Evolutionary conservation across 768 basidiomycete genomes (phyloP), one percentile per base, ranked within the genome.

Genomic region (Calvatia gigantea): DNA sequence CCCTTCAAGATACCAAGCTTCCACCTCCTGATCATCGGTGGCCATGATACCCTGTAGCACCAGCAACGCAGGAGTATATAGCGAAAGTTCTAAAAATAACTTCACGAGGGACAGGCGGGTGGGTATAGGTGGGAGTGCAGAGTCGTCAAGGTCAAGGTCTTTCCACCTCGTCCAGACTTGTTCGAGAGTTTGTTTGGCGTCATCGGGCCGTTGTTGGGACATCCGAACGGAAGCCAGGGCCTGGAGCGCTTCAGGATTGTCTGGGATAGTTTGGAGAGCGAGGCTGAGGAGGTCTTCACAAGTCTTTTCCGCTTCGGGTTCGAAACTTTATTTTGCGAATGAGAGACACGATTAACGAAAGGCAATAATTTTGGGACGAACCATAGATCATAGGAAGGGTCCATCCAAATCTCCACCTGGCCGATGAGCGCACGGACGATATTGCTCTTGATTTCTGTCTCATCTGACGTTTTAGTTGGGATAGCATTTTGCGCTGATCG

Each of bases 321-420:
- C 91, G 62, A 89, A 85, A 67, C 94, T 96, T 56, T 6, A 21
- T 41, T 14, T 5, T 17, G n/a, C n/a, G 32, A 14, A 21, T 39
- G 21, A 37, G 35, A 35, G 2, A 27, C n/a, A 32, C 29, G 25
- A 44, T 0, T 17, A 23, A 25, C 6, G 14, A 31, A 41, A n/a
- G 19, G 6, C 35, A 28, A 54, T 21, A 29, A 9, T 25, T 55
- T 3, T 15, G 19, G 2, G 31, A 29, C 83, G 48, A 63, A 88
- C 94, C 94, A 95, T 47, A 96, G 75, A 76, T 95, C 92, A 61
- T 87, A 86, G 1, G 80, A 79, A 28, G 89, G 89, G 63, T 94
- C 90, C 93, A 97, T 96, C 94, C 94, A 97, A 14, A 95, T 89
- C 67, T 96, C 94, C 23, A 95, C 87, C 80, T 94, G 94, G 6